These are phyloP conservation scores for Claviceps monticola DNA, from an alignment of 2,329 filamentous ascomycete genomes.

Conservation along the genomic window DNA sequence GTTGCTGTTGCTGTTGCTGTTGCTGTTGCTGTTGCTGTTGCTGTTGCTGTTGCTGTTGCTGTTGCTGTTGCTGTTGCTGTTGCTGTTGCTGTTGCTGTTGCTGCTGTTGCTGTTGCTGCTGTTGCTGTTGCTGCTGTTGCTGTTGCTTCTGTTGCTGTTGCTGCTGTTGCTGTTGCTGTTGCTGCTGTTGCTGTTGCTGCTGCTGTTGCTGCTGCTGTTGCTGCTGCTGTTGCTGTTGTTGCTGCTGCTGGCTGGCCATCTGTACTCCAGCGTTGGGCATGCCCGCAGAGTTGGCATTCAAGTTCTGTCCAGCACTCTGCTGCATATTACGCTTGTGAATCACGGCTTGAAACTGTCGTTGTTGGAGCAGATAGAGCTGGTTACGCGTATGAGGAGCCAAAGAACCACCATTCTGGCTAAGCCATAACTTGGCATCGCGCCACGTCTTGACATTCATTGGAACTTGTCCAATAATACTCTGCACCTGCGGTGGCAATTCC, in stretches of 20 bases:
- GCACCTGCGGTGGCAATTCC: conserved; percentile 28
- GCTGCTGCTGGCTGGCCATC: conserved; percentile 14
- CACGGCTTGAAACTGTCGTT: conserved; percentile 24
- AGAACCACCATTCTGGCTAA: conserved; percentile 20
- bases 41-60: background rate
- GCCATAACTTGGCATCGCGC: conserved; percentile 31
- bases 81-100: conserved; percentile 12
- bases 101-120: conserved; percentile 6
- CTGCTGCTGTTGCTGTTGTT: background rate
- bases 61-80: conserved; percentile 11
- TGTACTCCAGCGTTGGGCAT: conserved; percentile 11
- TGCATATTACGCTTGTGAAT: conserved; percentile 18
- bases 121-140: conserved; percentile 11
- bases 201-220: background rate
- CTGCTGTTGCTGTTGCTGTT: conserved; percentile 7
- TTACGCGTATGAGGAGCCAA: conserved; percentile 17
- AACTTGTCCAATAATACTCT: conserved; percentile 17
- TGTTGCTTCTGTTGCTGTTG: conserved; percentile 12
- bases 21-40: conserved; percentile 7
- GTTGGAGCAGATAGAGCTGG: conserved; percentile 22
- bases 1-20: background rate
- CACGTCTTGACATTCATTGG: conserved; percentile 34
- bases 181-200: background rate
- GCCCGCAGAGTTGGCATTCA: conserved; percentile 12
- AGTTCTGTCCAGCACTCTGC: conserved; percentile 16